Base-by-base conservation (phyloP, 2,329 filamentous ascomycete genomes). In the Lachnellula hyalina region DNA sequence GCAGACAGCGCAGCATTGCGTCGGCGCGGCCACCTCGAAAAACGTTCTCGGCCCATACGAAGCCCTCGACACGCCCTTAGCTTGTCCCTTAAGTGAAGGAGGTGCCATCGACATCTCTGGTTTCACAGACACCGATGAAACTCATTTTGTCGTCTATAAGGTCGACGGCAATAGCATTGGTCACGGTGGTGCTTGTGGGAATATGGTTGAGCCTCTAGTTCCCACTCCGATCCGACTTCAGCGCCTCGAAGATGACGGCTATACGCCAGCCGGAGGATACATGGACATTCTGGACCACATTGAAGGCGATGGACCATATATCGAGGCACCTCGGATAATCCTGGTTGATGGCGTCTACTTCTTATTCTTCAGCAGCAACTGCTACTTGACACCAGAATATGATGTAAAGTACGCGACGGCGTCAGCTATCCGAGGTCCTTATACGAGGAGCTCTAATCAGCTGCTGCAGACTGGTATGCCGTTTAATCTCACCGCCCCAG, bases 91-190 rank as follows among this genome's bases (percentile, higher is more conserved):
- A 1, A 71, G 72, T 5, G 64, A 73, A 51, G 83, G 84, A 19
- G 84, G 84, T 35, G 78, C 82, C 17, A 87, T 87, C 62, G 85
- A 88, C 63, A 73, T 84, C 0, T 73, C 79, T 0, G 82, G 80
- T 3, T 87, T 85, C 68, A 63, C 70, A 11, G 84, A 87, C 63
- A 65, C 67, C 11, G 75, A 77, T 44, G 79, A 79, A 32, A 74
- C 68, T 34, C 75, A 77, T 5, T 87, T 85, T 64, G 74, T 87
- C 5, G 70, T 80, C 9, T 88, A 84, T 72, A 88, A 87, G 68
- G 73, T 86, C 25, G 84, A 88, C 67, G 84, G 84, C 38, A 87
- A 86, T 68, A 52, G 47, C 35, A 52, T 57, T n/a, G 72, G 72
- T 4, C 53, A 68, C 42, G 72, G 72, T n/a, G 71, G 73, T 50